Conservation (phyloP, 805 yeast genomes). For the Hanseniaspora thailandica region DNA sequence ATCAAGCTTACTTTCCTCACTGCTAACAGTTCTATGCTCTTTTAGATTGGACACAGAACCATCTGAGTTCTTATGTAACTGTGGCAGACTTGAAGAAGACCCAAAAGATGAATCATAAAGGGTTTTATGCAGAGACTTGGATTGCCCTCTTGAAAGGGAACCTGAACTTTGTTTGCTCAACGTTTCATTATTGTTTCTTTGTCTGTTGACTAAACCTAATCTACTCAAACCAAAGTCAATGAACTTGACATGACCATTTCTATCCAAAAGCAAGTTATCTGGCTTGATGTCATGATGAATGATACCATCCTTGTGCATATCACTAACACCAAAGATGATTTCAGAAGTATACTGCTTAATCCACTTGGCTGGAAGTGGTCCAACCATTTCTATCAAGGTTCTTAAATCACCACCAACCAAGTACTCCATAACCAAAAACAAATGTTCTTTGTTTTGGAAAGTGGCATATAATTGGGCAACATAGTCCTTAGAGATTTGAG, state of each 20-base stretch:
- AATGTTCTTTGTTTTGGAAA: slow-evolving; percentile 76
- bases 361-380: slow-evolving; percentile 79
- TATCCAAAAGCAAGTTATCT: slow-evolving; percentile 78
- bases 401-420: slow-evolving; percentile 94
- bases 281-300: slow-evolving; percentile 94
- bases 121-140: not conserved
- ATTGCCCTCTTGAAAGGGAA: not conserved
- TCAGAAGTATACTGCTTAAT: slow-evolving; percentile 76
- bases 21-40: not conserved
- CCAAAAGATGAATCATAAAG: slow-evolving; percentile 1
- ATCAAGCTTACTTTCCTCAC: slow-evolving; percentile 1
- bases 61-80: not conserved
- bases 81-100: slow-evolving; percentile 6
- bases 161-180: not conserved
- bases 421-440: slow-evolving; percentile 92
- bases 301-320: slow-evolving; percentile 76
- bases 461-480: slow-evolving; percentile 82
- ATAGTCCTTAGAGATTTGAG: slow-evolving; percentile 83
- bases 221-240: slow-evolving; percentile 92
- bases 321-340: slow-evolving; percentile 79
- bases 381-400: slow-evolving; percentile 67
- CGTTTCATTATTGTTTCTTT: slow-evolving; percentile 29
- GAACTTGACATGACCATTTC: slow-evolving; percentile 75
- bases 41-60: not conserved
- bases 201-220: slow-evolving; percentile 79